phyloP scores from a whole-genome alignment of 495 filamentous ascomycete genomes.

The Neurospora sp. region DNA sequence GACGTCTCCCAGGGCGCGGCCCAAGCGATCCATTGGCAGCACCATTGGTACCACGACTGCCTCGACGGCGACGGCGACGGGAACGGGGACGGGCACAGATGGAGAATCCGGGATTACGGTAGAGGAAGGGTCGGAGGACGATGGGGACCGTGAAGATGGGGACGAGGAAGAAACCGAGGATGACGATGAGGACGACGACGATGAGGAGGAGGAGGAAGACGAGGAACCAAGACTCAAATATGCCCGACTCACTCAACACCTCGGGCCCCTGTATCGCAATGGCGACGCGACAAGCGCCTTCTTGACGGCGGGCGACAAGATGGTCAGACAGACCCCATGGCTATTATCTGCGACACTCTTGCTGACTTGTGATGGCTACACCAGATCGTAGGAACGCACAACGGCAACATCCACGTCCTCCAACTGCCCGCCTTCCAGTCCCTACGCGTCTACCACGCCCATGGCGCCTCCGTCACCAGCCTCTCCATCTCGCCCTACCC shows the following conservation, averaged over 20 bases:
- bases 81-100: not conserved
- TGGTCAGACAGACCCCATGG: conserved; percentile 64
- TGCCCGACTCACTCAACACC: conserved; percentile 66
- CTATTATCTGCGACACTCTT: too few relatives aligned
- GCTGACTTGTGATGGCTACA: not conserved
- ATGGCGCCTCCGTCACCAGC: conserved; percentile 79
- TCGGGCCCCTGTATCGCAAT: conserved; percentile 78
- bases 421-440: conserved; percentile 69
- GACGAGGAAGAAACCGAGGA: conserved; percentile 18
- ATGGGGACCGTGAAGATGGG: not conserved
- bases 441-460: conserved; percentile 78
- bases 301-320: conserved; percentile 87
- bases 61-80: not conserved
- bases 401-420: conserved; percentile 88
- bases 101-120: conserved; percentile 1
- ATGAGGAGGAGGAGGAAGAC: conserved; percentile 75
- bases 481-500: conserved; percentile 88
- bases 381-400: conserved; percentile 89
- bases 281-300: conserved; percentile 89
- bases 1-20: not conserved
- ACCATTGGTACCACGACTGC: not conserved
- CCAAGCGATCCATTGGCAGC: not conserved
- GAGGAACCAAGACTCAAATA: conserved; percentile 97
- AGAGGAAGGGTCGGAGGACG: conserved; percentile 5
- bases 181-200: conserved; percentile 38